A percentile compares a stretch with the other conserved stretches of the same genome.
These are phyloP conservation scores for Asterella californica DNA, from an alignment of 225 moss, liverwort and hornwort species.

Conservation along the genomic window DNA sequence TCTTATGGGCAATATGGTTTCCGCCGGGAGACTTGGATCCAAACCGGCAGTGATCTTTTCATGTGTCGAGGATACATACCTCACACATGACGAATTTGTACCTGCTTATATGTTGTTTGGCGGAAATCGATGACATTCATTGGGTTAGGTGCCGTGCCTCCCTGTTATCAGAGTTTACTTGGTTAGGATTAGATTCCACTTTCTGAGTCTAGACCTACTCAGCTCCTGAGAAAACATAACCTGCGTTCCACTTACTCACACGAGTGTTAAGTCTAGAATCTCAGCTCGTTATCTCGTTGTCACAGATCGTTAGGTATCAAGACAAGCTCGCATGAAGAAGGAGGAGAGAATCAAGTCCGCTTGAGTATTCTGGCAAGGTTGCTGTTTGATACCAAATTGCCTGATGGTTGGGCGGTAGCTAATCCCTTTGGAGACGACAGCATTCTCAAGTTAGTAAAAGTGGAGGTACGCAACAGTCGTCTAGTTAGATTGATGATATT, in stretches of 20 bases:
- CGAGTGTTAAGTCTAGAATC: neutral
- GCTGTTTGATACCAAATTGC: constrained; percentile 89
- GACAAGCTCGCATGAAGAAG: constrained; percentile 30
- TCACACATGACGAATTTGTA: too few relatives aligned
- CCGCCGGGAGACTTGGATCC: neutral
- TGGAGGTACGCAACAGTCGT: constrained; percentile 42
- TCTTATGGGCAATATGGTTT: neutral
- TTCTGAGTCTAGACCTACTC: neutral
- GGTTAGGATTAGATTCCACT: neutral
- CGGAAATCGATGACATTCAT: too few relatives aligned
- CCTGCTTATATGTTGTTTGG: too few relatives aligned
- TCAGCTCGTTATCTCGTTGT: neutral
- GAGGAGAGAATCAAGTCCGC: constrained; percentile 43
- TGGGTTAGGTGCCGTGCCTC: neutral
- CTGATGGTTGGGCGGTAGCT: constrained; percentile 53
- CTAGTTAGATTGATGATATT: neutral
- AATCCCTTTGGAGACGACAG: constrained; percentile 72
- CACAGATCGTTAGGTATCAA: constrained; percentile 76
- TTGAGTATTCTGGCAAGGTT: constrained; percentile 57
- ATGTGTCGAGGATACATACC: too few relatives aligned
- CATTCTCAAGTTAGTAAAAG: constrained; percentile 58
- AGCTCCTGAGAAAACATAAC: neutral
- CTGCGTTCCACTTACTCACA: neutral
- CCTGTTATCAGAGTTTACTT: neutral
- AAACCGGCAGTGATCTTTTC: too few relatives aligned